Conservation (phyloP, 1,284 basidiomycete genomes). For the Hemileccinum hortonii region DNA sequence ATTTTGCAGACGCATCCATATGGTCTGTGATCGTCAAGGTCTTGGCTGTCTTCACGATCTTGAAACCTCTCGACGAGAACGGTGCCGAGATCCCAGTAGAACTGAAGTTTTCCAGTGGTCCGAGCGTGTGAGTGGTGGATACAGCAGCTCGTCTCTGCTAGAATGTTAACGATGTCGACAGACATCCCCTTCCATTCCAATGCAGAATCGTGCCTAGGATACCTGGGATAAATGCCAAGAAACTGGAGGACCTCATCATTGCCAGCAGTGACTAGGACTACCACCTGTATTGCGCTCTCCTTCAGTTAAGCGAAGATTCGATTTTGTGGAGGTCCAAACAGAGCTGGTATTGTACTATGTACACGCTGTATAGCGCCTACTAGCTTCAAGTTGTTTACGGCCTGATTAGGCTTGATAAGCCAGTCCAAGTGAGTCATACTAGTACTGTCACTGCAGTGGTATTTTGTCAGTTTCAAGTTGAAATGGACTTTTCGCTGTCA, state of each 20-base stretch:
- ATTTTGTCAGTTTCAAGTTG: no score
- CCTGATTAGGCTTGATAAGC: no score
- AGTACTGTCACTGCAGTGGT: no score
- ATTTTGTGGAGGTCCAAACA: neutral
- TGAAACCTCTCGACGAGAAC: constrained; percentile 12
- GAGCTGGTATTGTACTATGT: no score
- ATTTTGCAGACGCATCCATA: neutral
- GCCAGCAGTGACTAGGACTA: neutral
- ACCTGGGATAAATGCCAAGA: constrained; percentile 1
- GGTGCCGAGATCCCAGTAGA: constrained; percentile 8
- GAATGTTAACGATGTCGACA: neutral
- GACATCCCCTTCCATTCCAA: constrained; percentile 16
- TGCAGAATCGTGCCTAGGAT: constrained; percentile 15
- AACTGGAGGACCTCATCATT: constrained; percentile 10
- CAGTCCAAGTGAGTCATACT: no score
- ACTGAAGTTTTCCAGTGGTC: neutral
- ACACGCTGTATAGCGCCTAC: no score
- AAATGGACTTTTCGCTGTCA: no score
- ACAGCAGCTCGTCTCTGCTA: neutral
- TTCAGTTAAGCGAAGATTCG: neutral
- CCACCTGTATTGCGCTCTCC: no score
- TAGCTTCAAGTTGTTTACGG: no score
- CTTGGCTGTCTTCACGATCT: constrained; percentile 13
- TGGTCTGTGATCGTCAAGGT: constrained; percentile 15
- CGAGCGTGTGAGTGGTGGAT: constrained; percentile 3